These are phyloP conservation scores for Drechslera avenae DNA, from an alignment of 2,329 filamentous ascomycete species.

Conservation along the genomic window DNA sequence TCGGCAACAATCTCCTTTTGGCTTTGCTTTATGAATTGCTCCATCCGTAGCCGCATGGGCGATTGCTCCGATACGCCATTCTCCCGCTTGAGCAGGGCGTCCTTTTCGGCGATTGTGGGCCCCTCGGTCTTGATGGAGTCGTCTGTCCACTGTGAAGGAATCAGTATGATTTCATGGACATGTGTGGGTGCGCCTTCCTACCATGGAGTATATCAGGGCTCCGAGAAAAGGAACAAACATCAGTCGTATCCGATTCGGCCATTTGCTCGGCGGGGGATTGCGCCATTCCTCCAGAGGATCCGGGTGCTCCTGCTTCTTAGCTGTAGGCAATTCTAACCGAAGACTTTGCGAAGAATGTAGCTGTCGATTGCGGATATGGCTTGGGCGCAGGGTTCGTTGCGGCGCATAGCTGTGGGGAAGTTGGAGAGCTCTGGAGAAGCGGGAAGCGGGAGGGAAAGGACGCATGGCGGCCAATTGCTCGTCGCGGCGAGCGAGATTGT, in stretches of 20 bases:
- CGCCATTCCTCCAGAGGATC: constrained; percentile 43
- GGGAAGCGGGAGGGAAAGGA: constrained; percentile 33
- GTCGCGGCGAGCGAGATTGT: constrained; percentile 17
- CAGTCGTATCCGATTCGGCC: constrained; percentile 51
- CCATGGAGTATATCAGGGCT: constrained; percentile 65
- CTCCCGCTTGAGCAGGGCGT: constrained; percentile 79
- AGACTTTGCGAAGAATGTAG: constrained; percentile 21
- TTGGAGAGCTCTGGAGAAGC: constrained; percentile 34
- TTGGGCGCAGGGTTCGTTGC: constrained; percentile 26
- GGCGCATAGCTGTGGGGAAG: constrained; percentile 34
- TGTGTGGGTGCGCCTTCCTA: constrained; percentile 39
- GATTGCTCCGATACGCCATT: constrained; percentile 75
- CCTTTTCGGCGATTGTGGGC: constrained; percentile 81
- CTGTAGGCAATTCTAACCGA: constrained; percentile 27
- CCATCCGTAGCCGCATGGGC: constrained; percentile 97
- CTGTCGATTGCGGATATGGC: constrained; percentile 19
- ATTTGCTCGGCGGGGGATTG: constrained; percentile 44
- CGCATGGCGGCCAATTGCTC: constrained; percentile 36
- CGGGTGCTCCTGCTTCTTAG: constrained; percentile 21
- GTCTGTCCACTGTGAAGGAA: constrained; percentile 36
- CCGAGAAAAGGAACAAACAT: constrained; percentile 58
- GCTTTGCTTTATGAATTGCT: constrained; percentile 91
- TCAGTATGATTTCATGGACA: constrained; percentile 2
- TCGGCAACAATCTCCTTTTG: constrained; percentile 85
- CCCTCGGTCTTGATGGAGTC: constrained; percentile 58